These are phyloP conservation scores for Umbilicus rupestris DNA, from an alignment of 164 flowering plant genomes.

Conservation along the genomic window DNA sequence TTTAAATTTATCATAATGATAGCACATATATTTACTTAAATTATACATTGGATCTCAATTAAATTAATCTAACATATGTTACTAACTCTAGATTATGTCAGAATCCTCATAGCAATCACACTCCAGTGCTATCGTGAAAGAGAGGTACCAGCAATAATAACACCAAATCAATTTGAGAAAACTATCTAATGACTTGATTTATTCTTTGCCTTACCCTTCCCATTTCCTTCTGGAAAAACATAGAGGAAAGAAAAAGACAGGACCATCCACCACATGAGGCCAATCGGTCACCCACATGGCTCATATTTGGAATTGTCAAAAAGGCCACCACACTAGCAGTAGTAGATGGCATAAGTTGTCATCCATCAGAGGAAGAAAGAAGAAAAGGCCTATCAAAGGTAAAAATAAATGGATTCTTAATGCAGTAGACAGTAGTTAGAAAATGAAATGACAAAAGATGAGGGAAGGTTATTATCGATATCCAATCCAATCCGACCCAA, in stretches of 20 bases:
- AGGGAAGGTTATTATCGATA: not conserved
- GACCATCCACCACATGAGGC: not conserved
- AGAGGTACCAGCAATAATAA: too few species aligned
- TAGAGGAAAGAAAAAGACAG: not conserved
- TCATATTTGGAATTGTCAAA: not conserved
- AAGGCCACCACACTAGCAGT: not conserved
- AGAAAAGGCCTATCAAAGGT: too few species aligned
- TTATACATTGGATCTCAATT: too few species aligned
- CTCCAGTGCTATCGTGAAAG: too few species aligned
- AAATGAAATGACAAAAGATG: not conserved
- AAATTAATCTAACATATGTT: too few species aligned
- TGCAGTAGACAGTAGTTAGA: not conserved
- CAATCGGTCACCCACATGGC: slow-evolving; percentile 8
- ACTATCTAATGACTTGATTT: not conserved
- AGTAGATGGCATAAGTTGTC: slow-evolving; percentile 4
- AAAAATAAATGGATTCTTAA: not conserved
- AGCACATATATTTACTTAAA: too few species aligned
- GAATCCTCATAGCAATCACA: too few species aligned
- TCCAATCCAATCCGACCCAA: too few species aligned
- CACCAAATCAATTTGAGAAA: not conserved
- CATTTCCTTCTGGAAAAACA: not conserved
- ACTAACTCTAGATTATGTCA: too few species aligned
- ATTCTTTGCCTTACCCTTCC: not conserved
- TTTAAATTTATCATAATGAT: too few species aligned
- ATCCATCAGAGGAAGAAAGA: not conserved